Conservation (phyloP, 2,329 filamentous ascomycete species). For the Fusarium tricinctum region DNA sequence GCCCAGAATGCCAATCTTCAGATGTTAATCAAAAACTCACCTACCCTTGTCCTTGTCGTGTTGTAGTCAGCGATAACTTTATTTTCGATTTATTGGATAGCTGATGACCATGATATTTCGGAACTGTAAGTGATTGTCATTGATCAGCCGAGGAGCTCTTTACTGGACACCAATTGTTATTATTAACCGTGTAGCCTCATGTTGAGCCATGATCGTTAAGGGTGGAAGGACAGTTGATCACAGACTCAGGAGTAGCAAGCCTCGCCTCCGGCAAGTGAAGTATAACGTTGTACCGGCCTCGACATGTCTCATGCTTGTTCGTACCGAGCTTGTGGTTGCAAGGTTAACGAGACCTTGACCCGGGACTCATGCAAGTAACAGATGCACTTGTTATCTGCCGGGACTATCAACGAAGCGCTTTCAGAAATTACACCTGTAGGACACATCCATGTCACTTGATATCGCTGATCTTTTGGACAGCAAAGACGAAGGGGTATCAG, state of each 20-base stretch:
- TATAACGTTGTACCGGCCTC: not conserved
- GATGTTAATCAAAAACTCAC: conserved; percentile 1
- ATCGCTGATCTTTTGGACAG: not conserved
- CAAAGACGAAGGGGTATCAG: conserved; percentile 8
- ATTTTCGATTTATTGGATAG: not conserved
- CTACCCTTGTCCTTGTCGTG: conserved; percentile 23
- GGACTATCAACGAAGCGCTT: not conserved
- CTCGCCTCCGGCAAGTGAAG: conserved; percentile 14
- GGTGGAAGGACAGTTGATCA: not conserved
- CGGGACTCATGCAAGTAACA: not conserved
- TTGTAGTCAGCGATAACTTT: conserved; percentile 2
- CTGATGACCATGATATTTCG: not conserved
- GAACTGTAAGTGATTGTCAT: not conserved
- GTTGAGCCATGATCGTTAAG: not conserved
- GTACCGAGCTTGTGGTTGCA: conserved; percentile 6
- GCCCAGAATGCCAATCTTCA: not conserved
- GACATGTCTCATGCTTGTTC: conserved; percentile 2
- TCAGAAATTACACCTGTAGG: not conserved
- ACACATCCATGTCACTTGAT: conserved; percentile 5
- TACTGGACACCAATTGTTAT: conserved; percentile 9
- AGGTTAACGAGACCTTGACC: not conserved
- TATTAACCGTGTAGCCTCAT: conserved; percentile 4
- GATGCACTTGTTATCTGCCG: not conserved
- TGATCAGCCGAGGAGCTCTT: not conserved
- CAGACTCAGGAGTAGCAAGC: not conserved